Evolutionary conservation across 768 basidiomycete genomes (phyloP), one percentile per base, ranked within the genome.

Genomic region (Dacryopinax primogenitus): DNA sequence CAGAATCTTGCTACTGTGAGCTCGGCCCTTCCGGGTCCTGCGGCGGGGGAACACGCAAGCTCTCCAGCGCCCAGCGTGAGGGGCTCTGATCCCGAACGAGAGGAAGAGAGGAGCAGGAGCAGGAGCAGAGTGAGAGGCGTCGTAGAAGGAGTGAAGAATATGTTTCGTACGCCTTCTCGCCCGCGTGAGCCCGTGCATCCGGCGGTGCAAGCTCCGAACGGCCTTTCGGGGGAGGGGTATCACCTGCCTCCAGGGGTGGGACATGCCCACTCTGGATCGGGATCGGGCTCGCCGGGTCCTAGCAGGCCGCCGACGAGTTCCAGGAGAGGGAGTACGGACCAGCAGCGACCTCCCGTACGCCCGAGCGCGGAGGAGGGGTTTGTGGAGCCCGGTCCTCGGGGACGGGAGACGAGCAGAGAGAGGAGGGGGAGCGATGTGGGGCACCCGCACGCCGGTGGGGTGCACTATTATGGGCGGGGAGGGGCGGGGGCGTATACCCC

Each of bases 381-480:
- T 58, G 51, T 58, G 11, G 51, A 58, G 26, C 51, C 51, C 18
- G 51, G 51, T 23, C 51, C 51, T 1, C 47, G 47, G 1, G 39
- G 62, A 15, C 28, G 34, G 0, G 44, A 51, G 1, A 28, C 45
- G 1, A 37, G 63, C 16, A 18, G 66, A 45, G 64, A 68, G 47
- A 66, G 67, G 6, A 62, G 68, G 12, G 68, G 70, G 13, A 34
- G 70, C 36, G 68, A 67, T 63, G 65, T 65, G 37, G 68, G 66
- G 33, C 63, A 13, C n/a, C 37, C 37, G 11, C n/a, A 11, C n/a
- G 11, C 37, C n/a, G 11, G 12, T 39, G 37, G 37, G 7, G 51
- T 58, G 51, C 51, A 30, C 26, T 21, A 11, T 30, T 58, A 28
- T 30, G 51, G 51, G 26, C 51, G 51, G 51, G 51, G 51, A 7